Percentiles rank a stretch among this genome's conserved stretches.
These are phyloP conservation scores for Coemansia sp. DNA, from an alignment of 192 early-diverging fungal species.

Conservation along the genomic window DNA sequence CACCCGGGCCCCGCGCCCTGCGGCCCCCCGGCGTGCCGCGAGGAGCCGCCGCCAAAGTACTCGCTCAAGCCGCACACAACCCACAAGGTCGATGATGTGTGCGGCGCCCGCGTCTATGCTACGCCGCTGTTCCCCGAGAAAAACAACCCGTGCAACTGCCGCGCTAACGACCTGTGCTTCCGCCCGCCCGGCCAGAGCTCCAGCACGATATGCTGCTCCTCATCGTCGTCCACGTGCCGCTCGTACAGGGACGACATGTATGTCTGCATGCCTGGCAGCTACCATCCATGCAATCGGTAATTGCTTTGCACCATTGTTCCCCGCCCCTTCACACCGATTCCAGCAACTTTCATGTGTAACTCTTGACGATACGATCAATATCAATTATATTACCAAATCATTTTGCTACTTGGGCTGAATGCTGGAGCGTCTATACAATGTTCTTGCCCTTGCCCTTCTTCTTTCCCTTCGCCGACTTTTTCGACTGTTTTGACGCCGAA, in stretches of 20 bases:
- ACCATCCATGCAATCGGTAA: conserved; percentile 39
- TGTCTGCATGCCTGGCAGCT: conserved; percentile 29
- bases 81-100: conserved; percentile 37
- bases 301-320: not conserved
- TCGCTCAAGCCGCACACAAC: conserved; percentile 45
- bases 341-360: not conserved
- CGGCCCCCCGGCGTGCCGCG: not conserved
- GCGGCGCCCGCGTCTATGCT: conserved; percentile 32
- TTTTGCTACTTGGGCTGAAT: not conserved
- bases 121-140: conserved; percentile 27
- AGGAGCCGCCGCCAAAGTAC: conserved; percentile 46
- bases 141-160: not conserved
- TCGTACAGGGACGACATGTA: conserved; percentile 32
- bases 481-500: conserved; percentile 12
- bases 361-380: not conserved
- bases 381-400: not conserved
- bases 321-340: not conserved
- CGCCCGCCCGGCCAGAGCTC: not conserved
- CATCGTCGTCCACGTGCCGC: not conserved
- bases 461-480: conserved; percentile 42
- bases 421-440: not conserved
- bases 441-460: conserved; percentile 46
- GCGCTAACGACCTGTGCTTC: not conserved
- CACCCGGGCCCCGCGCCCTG: not conserved
- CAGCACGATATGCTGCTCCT: conserved; percentile 3